A percentile compares a stretch with the other conserved stretches of the same genome.
These are phyloP conservation scores for Boletellus emodensis DNA, from an alignment of 768 basidiomycete genomes.

Conservation along the genomic window DNA sequence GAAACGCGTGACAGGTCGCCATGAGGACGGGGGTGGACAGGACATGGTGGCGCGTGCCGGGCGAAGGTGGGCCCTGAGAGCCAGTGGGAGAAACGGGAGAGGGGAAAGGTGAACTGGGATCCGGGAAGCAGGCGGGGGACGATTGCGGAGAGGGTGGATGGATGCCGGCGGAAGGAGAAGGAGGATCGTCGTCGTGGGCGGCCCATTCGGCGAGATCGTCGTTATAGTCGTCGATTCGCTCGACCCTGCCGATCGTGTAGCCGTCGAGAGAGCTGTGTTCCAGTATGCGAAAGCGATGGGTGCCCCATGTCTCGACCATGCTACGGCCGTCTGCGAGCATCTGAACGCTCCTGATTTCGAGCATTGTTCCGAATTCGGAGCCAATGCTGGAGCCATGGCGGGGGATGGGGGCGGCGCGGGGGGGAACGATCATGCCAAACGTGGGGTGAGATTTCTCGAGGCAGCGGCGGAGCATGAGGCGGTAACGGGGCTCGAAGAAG, in stretches of 20 bases:
- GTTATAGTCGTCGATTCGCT: constrained; percentile 45
- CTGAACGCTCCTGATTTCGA: constrained; percentile 81
- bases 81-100: not conserved
- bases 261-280: constrained; percentile 85
- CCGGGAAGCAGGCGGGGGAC: constrained; percentile 13
- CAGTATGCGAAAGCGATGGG: constrained; percentile 76
- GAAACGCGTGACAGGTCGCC: constrained; percentile 55
- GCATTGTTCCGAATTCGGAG: constrained; percentile 84
- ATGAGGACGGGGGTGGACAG: constrained; percentile 36
- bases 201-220: constrained; percentile 32
- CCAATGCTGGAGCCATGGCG: constrained; percentile 20
- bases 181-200: constrained; percentile 7
- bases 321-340: constrained; percentile 88
- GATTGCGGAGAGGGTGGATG: constrained; percentile 10
- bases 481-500: constrained; percentile 92
- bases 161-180: constrained; percentile 9
- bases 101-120: constrained; percentile 8
- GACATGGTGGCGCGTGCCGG: constrained; percentile 1
- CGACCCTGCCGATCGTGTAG: constrained; percentile 81
- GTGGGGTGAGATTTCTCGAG: constrained; percentile 70
- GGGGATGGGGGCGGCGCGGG: constrained; percentile 32
- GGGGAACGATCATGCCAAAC: constrained; percentile 92
- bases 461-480: constrained; percentile 95
- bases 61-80: constrained; percentile 4
- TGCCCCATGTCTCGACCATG: constrained; percentile 73